Evolutionary conservation across 2,329 filamentous ascomycete species (phyloP).

Genomic region (Claviceps sp.): DNA sequence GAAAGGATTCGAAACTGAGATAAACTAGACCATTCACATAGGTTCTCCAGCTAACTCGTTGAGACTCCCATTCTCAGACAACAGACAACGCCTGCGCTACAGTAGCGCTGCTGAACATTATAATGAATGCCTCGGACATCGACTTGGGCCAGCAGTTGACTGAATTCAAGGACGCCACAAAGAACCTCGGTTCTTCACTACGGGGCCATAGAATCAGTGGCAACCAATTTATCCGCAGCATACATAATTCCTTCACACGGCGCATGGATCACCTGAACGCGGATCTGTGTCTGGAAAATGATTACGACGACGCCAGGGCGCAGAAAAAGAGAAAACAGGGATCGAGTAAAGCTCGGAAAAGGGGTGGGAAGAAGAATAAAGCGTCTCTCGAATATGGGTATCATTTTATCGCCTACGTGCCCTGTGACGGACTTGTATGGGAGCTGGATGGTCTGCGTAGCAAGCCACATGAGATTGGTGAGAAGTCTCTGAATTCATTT

Average conservation of each 20-base stretch:
- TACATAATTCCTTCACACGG: constrained; percentile 79
- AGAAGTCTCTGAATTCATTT: background rate
- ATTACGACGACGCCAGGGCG: constrained; percentile 27
- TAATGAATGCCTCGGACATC: constrained; percentile 65
- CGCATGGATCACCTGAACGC: constrained; percentile 64
- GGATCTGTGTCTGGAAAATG: constrained; percentile 51
- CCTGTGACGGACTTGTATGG: constrained; percentile 63
- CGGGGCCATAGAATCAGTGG: constrained; percentile 64
- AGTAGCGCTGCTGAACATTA: constrained; percentile 82
- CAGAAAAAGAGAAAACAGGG: constrained; percentile 20
- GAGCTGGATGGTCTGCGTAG: constrained; percentile 75
- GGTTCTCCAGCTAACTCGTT: background rate
- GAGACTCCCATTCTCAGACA: constrained; percentile 35
- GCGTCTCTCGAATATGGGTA: constrained; percentile 50
- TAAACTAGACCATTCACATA: background rate
- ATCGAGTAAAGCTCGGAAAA: constrained; percentile 19
- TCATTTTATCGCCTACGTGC: constrained; percentile 85
- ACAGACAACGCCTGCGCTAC: constrained; percentile 79
- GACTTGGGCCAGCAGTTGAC: constrained; percentile 57
- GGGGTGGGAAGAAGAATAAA: constrained; percentile 22
- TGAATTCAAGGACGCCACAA: constrained; percentile 61
- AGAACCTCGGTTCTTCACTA: constrained; percentile 52
- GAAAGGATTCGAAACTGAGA: background rate
- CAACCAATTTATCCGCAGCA: constrained; percentile 62
- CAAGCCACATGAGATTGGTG: constrained; percentile 39